Percentiles rank a stretch among this genome's conserved stretches.
Evolutionary conservation across 164 flowering plant genomes (phyloP).

Genomic region (Vitis amurensis): DNA sequence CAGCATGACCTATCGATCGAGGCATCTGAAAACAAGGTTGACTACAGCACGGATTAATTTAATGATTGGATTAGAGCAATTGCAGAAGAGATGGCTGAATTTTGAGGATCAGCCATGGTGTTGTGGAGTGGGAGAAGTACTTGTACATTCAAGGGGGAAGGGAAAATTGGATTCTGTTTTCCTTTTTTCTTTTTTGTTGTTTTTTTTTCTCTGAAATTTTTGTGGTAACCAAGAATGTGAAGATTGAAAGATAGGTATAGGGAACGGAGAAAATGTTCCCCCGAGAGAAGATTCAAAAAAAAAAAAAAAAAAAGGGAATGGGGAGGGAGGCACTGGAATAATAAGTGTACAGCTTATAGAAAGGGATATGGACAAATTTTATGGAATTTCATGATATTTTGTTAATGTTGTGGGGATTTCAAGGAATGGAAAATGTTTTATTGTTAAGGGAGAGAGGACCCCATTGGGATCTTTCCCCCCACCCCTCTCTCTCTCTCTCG

Average conservation of each 20-base stretch:
- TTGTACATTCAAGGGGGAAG: conserved; percentile 30
- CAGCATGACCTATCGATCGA: background rate
- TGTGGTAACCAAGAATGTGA: conserved; percentile 26
- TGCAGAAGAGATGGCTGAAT: conserved; percentile 33
- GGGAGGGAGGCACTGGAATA: conserved; percentile 20
- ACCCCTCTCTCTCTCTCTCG: background rate
- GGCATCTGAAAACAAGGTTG: too few relatives aligned
- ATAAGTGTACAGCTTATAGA: conserved; percentile 44
- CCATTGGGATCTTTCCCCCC: conserved; percentile 12
- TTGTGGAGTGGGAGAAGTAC: background rate
- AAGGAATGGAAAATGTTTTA: conserved; percentile 5
- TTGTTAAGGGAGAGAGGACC: background rate
- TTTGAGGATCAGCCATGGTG: conserved; percentile 40
- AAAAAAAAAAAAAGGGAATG: background rate
- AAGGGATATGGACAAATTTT: conserved; percentile 15
- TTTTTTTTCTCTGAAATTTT: conserved; percentile 17
- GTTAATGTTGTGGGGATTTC: conserved; percentile 4
- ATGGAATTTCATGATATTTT: conserved; percentile 15
- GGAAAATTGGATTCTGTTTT: conserved; percentile 25
- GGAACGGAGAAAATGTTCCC: conserved; percentile 26
- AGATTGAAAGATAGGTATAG: conserved; percentile 37
- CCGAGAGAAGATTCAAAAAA: conserved; percentile 34
- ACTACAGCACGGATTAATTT: too few relatives aligned
- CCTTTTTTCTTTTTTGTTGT: conserved; percentile 7
- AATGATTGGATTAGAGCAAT: too few relatives aligned